A percentile compares a stretch with the other conserved stretches of the same genome.
Evolutionary conservation across 805 yeast species (phyloP).

Genomic region (Candida krabiensis): DNA sequence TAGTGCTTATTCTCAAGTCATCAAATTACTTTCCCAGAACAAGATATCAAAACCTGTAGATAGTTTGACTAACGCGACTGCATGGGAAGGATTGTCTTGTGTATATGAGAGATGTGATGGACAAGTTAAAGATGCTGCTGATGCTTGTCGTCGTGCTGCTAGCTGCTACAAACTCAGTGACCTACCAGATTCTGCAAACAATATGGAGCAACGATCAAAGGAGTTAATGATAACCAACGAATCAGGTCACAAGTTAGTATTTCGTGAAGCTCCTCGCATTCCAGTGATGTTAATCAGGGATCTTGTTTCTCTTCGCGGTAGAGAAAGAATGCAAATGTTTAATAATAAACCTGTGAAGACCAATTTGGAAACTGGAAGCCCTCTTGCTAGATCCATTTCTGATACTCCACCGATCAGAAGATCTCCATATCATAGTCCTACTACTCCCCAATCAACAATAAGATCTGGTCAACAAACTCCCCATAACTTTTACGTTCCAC

Average conservation of each 20-base stretch:
- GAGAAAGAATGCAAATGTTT: conserved; percentile 38
- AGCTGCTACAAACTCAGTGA: conserved; percentile 48
- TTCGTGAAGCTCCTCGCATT: conserved; percentile 48
- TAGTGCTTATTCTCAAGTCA: conserved; percentile 67
- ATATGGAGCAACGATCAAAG: conserved; percentile 45
- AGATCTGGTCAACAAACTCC: no score
- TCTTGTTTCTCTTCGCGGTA: conserved; percentile 41
- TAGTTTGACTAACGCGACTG: conserved; percentile 45
- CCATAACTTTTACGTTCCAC: no score
- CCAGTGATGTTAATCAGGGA: conserved; percentile 44
- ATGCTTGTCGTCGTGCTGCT: conserved; percentile 55
- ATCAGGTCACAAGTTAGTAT: conserved; percentile 45
- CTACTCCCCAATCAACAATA: no score
- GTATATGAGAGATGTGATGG: conserved; percentile 65
- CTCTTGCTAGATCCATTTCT: no score
- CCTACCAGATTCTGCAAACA: conserved; percentile 40
- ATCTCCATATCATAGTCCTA: no score
- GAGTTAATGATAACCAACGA: conserved; percentile 42
- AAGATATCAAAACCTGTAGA: conserved; percentile 39
- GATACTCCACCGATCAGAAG: no score
- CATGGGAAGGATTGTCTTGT: conserved; percentile 65
- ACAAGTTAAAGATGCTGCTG: conserved; percentile 58
- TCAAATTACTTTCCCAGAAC: conserved; percentile 49
- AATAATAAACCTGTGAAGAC: conserved; percentile 2
- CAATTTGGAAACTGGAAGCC: no score